These are phyloP conservation scores for Cucumis melo DNA, from an alignment of 306 rosid genomes.

Conservation along the genomic window DNA sequence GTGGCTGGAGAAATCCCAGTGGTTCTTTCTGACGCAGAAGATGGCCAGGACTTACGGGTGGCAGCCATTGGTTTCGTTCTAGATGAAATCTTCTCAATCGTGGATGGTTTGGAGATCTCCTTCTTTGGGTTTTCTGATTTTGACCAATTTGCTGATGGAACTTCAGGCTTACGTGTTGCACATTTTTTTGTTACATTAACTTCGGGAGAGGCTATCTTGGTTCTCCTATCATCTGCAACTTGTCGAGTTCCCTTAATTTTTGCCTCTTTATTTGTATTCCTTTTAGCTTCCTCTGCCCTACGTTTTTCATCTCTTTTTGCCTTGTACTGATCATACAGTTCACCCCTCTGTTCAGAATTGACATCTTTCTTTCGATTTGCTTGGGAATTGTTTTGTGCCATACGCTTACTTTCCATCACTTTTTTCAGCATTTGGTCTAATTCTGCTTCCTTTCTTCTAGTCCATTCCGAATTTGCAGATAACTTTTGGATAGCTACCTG, in stretches of 20 bases:
- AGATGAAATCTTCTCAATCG: slow-evolving; percentile 33
- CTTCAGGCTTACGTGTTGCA: slow-evolving; percentile 35
- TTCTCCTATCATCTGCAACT: slow-evolving; percentile 52
- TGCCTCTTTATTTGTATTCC: slow-evolving; percentile 50
- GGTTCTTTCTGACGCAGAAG: slow-evolving; percentile 54
- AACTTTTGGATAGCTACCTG: slow-evolving; percentile 28
- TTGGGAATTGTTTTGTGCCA: slow-evolving; percentile 39
- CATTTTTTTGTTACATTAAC: slow-evolving; percentile 30
- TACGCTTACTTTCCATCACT: slow-evolving; percentile 64
- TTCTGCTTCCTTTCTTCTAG: slow-evolving; percentile 60
- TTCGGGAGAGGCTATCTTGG: slow-evolving; percentile 48
- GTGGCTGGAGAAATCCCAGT: slow-evolving; percentile 50
- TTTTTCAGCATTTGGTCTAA: slow-evolving; percentile 70
- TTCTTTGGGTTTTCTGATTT: slow-evolving; percentile 37
- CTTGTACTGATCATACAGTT: slow-evolving; percentile 64
- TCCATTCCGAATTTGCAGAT: slow-evolving; percentile 66
- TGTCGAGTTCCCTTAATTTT: slow-evolving; percentile 52
- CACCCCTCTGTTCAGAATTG: slow-evolving; percentile 60
- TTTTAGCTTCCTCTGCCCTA: slow-evolving; percentile 40
- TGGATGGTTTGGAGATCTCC: slow-evolving; percentile 43
- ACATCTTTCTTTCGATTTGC: slow-evolving; percentile 40
- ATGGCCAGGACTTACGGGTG: slow-evolving; percentile 82
- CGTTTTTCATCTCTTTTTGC: slow-evolving; percentile 84
- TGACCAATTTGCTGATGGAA: slow-evolving; percentile 31
- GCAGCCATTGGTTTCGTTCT: slow-evolving; percentile 53